These are phyloP conservation scores for Hypoxylon sp. DNA, from an alignment of 2,329 filamentous ascomycete species.

Conservation along the genomic window DNA sequence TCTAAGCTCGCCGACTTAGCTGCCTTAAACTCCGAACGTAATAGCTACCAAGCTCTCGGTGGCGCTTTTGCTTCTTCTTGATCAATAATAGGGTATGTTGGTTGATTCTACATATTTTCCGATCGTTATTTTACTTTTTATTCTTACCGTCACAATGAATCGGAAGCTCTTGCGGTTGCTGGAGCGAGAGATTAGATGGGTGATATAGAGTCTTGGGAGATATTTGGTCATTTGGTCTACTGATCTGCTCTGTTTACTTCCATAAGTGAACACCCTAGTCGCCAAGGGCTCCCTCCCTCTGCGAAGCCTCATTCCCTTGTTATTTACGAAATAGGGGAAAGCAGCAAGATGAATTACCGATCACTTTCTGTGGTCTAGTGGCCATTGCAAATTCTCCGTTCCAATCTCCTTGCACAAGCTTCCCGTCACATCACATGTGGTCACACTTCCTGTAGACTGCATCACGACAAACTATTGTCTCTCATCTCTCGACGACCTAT, in stretches of 20 bases:
- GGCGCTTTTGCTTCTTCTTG: constrained; percentile 34
- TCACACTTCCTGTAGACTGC: constrained; percentile 24
- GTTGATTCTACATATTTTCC: constrained; percentile 19
- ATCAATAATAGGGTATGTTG: constrained; percentile 43
- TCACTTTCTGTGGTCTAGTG: constrained; percentile 27
- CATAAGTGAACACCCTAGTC: constrained; percentile 33
- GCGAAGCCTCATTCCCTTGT: constrained; percentile 38
- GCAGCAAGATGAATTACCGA: constrained; percentile 24
- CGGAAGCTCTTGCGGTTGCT: constrained; percentile 11
- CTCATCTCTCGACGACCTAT: constrained; percentile 22
- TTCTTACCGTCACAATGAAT: constrained; percentile 19
- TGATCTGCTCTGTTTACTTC: constrained; percentile 43
- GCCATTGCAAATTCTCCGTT: constrained; percentile 33
- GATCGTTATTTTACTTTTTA: constrained; percentile 30
- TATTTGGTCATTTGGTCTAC: constrained; percentile 20
- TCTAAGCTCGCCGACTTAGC: constrained; percentile 12
- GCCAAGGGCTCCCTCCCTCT: constrained; percentile 36
- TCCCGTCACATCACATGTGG: constrained; percentile 36
- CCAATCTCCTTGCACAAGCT: constrained; percentile 16
- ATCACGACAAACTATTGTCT: constrained; percentile 15
- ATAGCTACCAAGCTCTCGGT: constrained; percentile 15
- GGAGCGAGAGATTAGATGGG: constrained; percentile 9
- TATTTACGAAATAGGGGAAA: constrained; percentile 40
- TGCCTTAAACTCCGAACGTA: constrained; percentile 12
- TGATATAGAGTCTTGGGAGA: constrained; percentile 20